A percentile compares a stretch with the other conserved stretches of the same genome.
phyloP scores from a whole-genome alignment of 257 asterid genomes.

The Solanum gracilifrons region DNA sequence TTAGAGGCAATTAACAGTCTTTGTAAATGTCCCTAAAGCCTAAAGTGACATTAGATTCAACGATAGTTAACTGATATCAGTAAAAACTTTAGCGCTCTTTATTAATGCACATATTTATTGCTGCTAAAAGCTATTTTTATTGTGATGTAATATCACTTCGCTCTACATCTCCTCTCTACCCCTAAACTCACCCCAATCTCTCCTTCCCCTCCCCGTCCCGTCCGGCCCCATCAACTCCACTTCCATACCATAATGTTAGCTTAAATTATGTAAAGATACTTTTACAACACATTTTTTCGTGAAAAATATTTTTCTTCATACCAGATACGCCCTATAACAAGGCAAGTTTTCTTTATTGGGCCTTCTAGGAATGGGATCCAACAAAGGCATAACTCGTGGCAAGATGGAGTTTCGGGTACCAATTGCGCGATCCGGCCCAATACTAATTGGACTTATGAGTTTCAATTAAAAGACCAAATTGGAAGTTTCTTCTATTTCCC shows the following conservation, averaged over 20 bases:
- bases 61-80: too few relatives aligned
- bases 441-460: conserved; percentile 34
- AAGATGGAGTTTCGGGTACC: conserved; percentile 52
- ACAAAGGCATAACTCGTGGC: conserved; percentile 50
- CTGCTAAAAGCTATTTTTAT: too few relatives aligned
- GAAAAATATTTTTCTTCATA: not conserved
- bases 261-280: not conserved
- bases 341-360: not conserved
- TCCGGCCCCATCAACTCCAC: not conserved
- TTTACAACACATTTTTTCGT: too few relatives aligned
- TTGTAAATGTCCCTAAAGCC: not conserved
- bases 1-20: too few relatives aligned
- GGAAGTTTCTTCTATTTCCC: conserved; percentile 49
- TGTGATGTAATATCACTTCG: too few relatives aligned
- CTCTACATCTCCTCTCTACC: not conserved
- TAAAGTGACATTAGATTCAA: too few relatives aligned
- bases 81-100: not conserved
- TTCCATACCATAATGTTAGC: not conserved
- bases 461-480: conserved; percentile 50
- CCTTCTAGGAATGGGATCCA: conserved; percentile 41
- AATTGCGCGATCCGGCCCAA: conserved; percentile 46
- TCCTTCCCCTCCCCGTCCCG: not conserved
- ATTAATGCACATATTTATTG: too few relatives aligned
- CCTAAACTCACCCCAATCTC: not conserved
- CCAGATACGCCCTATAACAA: not conserved